Percentiles rank a stretch among this genome's conserved stretches.
phyloP scores from a whole-genome alignment of 2,329 filamentous ascomycete species.

The Nannizziopsis barbatae region DNA sequence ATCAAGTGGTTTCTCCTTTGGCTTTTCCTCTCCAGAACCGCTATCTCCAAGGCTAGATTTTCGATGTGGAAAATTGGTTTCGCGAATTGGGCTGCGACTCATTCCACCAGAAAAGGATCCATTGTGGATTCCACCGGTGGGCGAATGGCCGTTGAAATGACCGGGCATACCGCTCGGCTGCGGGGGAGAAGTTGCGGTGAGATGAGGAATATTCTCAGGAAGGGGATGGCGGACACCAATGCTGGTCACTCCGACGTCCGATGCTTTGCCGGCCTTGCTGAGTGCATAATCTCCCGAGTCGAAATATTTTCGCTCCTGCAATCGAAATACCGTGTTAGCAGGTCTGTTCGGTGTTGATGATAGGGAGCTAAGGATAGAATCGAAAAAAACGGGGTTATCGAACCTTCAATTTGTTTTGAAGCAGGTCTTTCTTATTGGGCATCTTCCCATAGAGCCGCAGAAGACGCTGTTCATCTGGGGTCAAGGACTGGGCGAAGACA shows the following conservation, averaged over 20 bases:
- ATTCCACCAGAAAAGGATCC: conserved; percentile 30
- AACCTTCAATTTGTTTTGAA: conserved; percentile 93
- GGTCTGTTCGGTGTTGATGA: neutral
- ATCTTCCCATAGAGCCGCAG: conserved; percentile 97
- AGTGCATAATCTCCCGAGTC: conserved; percentile 94
- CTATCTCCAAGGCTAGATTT: conserved; percentile 57
- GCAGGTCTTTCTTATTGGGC: conserved; percentile 86
- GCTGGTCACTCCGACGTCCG: conserved; percentile 82
- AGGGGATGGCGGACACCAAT: conserved; percentile 92
- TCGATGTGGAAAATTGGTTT: conserved; percentile 74
- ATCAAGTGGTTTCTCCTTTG: conserved; percentile 17
- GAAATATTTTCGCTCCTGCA: conserved; percentile 89
- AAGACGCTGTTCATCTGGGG: conserved; percentile 87
- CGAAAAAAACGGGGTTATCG: conserved; percentile 8
- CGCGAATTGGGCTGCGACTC: conserved; percentile 71
- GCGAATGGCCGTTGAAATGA: conserved; percentile 27
- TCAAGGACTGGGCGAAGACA: conserved; percentile 56
- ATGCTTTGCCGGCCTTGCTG: conserved; percentile 93
- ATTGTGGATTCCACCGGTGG: conserved; percentile 19
- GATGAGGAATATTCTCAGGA: conserved; percentile 88
- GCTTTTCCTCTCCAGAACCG: conserved; percentile 14
- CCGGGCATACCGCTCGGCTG: conserved; percentile 17
- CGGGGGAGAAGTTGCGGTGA: conserved; percentile 53
- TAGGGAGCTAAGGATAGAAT: neutral
- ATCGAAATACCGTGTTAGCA: neutral